Evolutionary conservation across 352 stramenopile species (phyloP), one percentile per base, ranked within the genome.

Genomic region (Globisporangium nunn): DNA sequence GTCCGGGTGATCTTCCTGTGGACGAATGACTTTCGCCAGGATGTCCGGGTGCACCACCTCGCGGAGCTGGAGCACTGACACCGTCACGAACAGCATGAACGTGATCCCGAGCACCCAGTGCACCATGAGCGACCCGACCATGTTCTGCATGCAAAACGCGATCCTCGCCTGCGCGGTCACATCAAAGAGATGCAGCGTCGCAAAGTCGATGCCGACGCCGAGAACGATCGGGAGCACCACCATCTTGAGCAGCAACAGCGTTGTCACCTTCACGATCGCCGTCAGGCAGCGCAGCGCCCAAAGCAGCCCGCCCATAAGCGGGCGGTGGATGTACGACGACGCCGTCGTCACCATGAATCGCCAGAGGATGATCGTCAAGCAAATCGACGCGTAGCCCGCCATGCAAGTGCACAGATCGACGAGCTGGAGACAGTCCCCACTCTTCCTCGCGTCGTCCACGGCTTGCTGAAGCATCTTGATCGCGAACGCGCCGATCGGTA

Each of bases 41-140:
- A 97, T 83, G 62, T 98, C 93, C 8, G 95, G 95, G 58, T 99
- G 95, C 15, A 93, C 74, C 35, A 98, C 93, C 73, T 98, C 95
- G 23, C 95, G 85, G 37, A 98, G 70, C 68, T 98, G 93, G 12
- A 98, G 72, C 14, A 98, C 87, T 14, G 91, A 97, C 2, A 99
- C 95, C 0, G 96, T 99, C 41, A 98, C 93, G 47, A 98, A 91
- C 11, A 98, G 80, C 96, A 99, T 99, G 62, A 98, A 98, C 4
- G 89, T 98, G 58, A 98, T 98, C 31, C 95, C 96, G 33, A 96
- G 74, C 6, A 98, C 95, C 96, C 96, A 99, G 64, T 98, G 95
- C 28, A 98, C 69, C 58, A 98, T 88, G 30, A 98, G 62, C 31
- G 94, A 84, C 33, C 92, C 95, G 57, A 98, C 75, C 81, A 93